Base-by-base conservation (phyloP, 2,329 filamentous ascomycete genomes). In the Pseudopyrenochaeta lycopersici region DNA sequence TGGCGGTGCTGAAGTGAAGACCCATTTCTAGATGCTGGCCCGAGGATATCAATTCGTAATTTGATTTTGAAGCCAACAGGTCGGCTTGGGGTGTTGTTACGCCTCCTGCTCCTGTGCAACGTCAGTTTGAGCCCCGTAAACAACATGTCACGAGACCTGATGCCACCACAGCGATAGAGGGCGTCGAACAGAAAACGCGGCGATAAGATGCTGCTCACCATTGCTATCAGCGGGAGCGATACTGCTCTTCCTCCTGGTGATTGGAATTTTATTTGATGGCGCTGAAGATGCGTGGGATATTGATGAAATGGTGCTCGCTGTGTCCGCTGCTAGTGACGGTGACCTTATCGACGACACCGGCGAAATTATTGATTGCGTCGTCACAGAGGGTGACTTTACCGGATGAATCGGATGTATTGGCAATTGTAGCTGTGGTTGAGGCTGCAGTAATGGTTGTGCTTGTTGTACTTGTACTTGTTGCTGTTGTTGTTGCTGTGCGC, bases 1-100 rank as follows among this genome's bases (percentile, higher is more conserved):
- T 71, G 50, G 68, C 66, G 29, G 66, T 68, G 50, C 66, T 70
- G 44, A 71, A 71, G 50, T 71, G 68, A 21, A 71, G 41, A 7
- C 68, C 68, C 68, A 71, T 71, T 52, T 71, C 68, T 7, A 69
- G 52, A 38, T 71, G 68, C 32, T 69, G 63, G 44, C 68, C 68
- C 1, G 60, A 63, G 17, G 66, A 68, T 10, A 71, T 71, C 20
- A 69, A 54, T 43, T 71, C 68, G 43, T 71, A 71, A 52, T 71
- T 71, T 46, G 59, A 64, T 53, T 71, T 71, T 9, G 63, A 65
- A 17, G 68, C 68, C 3, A 71, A 50, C 2, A 70, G 56, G 43
- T 71, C 68, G 9, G 68, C 66, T 57, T 67, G 65, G 1, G 67
- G 62, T 18, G 64, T 67, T 49, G 60, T 56, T 21, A 68, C 65